Conservation (phyloP, 176 grass and related monocot species). For the Triticum timopheevii region DNA sequence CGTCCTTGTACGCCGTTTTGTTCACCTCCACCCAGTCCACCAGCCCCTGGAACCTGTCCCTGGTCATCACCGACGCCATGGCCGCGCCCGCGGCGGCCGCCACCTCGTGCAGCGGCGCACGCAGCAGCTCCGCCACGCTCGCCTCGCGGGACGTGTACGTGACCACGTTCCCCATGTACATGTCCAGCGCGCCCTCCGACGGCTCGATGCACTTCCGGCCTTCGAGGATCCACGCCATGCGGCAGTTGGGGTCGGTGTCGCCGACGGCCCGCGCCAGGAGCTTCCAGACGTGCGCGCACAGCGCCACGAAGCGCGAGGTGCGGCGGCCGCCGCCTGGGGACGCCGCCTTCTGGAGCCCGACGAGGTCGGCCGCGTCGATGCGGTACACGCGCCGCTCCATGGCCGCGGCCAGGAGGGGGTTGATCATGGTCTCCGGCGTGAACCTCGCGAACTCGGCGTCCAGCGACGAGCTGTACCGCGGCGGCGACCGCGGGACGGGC, state of each 20-base stretch:
- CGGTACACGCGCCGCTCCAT: slow-evolving; percentile 51
- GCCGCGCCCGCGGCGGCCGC: slow-evolving; percentile 27
- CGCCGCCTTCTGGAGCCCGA: slow-evolving; percentile 15
- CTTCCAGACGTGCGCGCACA: slow-evolving; percentile 69
- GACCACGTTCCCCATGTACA: slow-evolving; percentile 63
- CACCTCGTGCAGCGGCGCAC: slow-evolving; percentile 26
- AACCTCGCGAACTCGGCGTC: slow-evolving; percentile 55
- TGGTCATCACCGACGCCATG: slow-evolving; percentile 33
- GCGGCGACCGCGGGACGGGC: slow-evolving; percentile 38
- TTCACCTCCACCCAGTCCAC: slow-evolving; percentile 74
- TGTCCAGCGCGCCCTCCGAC: slow-evolving; percentile 32
- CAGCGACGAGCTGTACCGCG: slow-evolving; percentile 35
- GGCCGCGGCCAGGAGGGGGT: slow-evolving; percentile 40
- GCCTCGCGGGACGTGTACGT: slow-evolving; percentile 52
- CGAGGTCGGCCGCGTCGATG: slow-evolving; percentile 47
- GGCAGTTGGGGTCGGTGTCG: slow-evolving; percentile 50
- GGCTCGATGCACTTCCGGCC: slow-evolving; percentile 49
- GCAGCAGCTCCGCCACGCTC: slow-evolving; percentile 39
- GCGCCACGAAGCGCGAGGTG: slow-evolving; percentile 48
- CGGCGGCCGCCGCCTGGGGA: neutral
- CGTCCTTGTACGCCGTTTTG: slow-evolving; percentile 48
- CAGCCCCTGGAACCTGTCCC: slow-evolving; percentile 59
- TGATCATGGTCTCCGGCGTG: slow-evolving; percentile 42
- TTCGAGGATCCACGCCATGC: slow-evolving; percentile 64
- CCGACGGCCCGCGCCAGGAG: slow-evolving; percentile 52